Percentiles rank a stretch among this genome's conserved stretches.
phyloP scores from a whole-genome alignment of 1,139 yeast genomes.

The Wickerhamiella infanticola region DNA sequence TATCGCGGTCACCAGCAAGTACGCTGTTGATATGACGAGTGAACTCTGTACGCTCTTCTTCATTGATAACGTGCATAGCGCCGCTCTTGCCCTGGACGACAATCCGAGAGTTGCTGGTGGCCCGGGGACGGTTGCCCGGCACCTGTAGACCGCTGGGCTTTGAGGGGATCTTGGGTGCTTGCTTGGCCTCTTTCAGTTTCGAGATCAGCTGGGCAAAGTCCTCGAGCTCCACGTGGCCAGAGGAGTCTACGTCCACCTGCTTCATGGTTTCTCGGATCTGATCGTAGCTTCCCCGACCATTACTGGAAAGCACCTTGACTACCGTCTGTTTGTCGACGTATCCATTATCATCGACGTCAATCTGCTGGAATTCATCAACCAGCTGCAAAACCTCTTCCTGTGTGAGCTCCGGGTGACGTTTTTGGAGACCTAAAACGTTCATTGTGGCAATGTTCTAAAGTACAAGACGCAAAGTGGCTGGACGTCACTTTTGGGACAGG shows the following conservation, averaged over 20 bases:
- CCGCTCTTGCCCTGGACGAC: constrained; percentile 79
- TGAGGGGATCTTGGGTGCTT: constrained; percentile 11
- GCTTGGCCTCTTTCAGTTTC: constrained; percentile 22
- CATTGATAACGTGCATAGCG: constrained; percentile 93
- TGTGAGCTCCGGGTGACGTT: constrained; percentile 69
- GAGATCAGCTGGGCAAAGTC: constrained; percentile 70
- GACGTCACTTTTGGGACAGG: too few species aligned
- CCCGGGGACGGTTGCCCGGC: constrained; percentile 13
- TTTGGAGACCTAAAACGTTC: constrained; percentile 48
- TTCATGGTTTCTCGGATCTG: constrained; percentile 88
- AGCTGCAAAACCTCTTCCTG: constrained; percentile 77
- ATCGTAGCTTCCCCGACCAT: constrained; percentile 75
- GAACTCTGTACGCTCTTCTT: constrained; percentile 91
- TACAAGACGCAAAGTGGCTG: too few species aligned
- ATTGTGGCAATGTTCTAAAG: constrained; percentile 16
- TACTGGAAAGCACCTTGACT: constrained; percentile 63
- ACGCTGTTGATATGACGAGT: constrained; percentile 92
- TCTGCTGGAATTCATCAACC: constrained; percentile 60
- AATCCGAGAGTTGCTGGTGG: constrained; percentile 30
- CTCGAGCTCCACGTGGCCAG: constrained; percentile 92
- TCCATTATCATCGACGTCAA: constrained; percentile 89
- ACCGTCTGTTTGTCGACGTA: constrained; percentile 87
- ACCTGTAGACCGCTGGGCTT: constrained; percentile 14
- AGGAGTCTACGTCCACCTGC: constrained; percentile 82
- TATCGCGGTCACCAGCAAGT: constrained; percentile 73